Evolutionary conservation across 768 basidiomycete genomes (phyloP).

Genomic region (Agaricus blazei): DNA sequence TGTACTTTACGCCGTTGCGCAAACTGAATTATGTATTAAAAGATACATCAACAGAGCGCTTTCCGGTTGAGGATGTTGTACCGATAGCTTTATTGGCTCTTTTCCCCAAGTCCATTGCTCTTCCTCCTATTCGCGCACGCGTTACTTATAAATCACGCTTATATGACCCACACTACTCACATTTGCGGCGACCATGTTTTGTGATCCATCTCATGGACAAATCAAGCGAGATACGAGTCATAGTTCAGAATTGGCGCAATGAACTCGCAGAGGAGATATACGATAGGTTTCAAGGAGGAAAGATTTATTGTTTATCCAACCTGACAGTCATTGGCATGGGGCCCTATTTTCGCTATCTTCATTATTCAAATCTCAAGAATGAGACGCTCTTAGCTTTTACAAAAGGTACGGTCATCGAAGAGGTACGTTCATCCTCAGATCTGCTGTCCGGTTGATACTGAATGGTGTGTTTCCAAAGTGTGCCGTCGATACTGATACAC

Average conservation of each 20-base stretch:
- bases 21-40: neutral
- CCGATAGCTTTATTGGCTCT: neutral
- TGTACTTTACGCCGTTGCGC: neutral
- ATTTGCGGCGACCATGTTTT: neutral
- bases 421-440: neutral
- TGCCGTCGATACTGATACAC: neutral
- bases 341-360: neutral
- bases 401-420: neutral
- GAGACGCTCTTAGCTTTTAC: neutral
- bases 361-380: neutral
- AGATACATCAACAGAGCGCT: no score
- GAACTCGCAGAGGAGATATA: neutral
- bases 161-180: neutral
- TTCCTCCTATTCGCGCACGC: neutral
- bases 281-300: neutral
- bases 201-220: slow-evolving; percentile 1
- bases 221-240: neutral
- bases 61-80: neutral
- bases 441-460: neutral
- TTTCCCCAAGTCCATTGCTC: neutral
- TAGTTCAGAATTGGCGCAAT: neutral
- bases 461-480: neutral
- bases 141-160: slow-evolving; percentile 7
- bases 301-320: neutral
- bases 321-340: neutral